A percentile compares a stretch with the other conserved stretches of the same genome.
phyloP scores from a whole-genome alignment of 495 filamentous ascomycete genomes.

The Tuber magnatum region DNA sequence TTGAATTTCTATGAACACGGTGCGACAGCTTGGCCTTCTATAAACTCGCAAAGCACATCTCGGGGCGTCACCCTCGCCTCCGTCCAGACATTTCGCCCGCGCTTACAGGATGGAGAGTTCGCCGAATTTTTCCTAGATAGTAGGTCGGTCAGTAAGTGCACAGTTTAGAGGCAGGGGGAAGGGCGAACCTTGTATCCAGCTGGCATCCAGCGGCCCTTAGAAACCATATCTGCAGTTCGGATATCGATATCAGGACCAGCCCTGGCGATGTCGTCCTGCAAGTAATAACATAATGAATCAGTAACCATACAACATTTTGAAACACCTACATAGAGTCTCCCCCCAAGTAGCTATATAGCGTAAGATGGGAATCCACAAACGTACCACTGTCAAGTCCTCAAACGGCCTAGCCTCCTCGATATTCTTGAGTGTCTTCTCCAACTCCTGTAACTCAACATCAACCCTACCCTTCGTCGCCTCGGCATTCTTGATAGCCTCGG shows the following conservation, averaged over 20 bases:
- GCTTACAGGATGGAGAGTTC: conserved; percentile 84
- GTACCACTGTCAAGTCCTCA: conserved; percentile 94
- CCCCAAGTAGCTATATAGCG: conserved; percentile 1
- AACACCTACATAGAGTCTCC: neutral
- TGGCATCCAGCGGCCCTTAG: conserved; percentile 93
- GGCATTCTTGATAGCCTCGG: conserved; percentile 91
- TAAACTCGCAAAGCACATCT: neutral
- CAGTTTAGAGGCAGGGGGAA: neutral
- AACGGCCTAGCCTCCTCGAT: conserved; percentile 94
- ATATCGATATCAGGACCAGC: conserved; percentile 93
- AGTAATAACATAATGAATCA: conserved; percentile 23
- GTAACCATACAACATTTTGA: conserved; percentile 1
- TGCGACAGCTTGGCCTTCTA: neutral
- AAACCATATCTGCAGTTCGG: conserved; percentile 82
- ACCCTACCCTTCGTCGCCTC: conserved; percentile 92
- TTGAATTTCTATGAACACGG: neutral
- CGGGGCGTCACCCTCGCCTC: neutral
- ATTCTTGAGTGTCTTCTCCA: conserved; percentile 89
- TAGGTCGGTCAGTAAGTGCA: conserved; percentile 10
- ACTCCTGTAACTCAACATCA: conserved; percentile 81
- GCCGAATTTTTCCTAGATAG: conserved; percentile 87
- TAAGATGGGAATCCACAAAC: conserved; percentile 43
- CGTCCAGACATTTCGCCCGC: neutral
- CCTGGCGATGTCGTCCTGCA: conserved; percentile 83
- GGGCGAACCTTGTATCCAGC: conserved; percentile 90